These are phyloP conservation scores for Irpex lacteus DNA, from an alignment of 1,284 basidiomycete species.

Conservation along the genomic window DNA sequence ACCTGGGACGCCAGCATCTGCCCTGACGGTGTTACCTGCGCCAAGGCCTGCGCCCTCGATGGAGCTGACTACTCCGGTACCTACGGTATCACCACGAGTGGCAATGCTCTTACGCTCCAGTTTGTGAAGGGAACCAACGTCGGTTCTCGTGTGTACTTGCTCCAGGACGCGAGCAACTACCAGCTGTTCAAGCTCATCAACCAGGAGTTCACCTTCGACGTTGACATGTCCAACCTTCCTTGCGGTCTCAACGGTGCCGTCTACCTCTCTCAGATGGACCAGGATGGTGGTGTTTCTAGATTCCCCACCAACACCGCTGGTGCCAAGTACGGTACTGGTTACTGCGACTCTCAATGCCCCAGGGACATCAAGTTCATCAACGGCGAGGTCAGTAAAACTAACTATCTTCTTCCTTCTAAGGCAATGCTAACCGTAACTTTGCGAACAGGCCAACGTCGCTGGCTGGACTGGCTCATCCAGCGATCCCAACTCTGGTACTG, in stretches of 20 bases:
- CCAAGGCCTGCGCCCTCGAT: constrained; percentile 51
- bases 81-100: constrained; percentile 42
- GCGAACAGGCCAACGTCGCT: constrained; percentile 43
- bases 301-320: constrained; percentile 45
- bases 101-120: constrained; percentile 47
- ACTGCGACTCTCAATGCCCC: constrained; percentile 50
- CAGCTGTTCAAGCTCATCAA: constrained; percentile 52
- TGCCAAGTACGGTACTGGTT: constrained; percentile 53
- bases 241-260: constrained; percentile 55
- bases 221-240: constrained; percentile 52
- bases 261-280: constrained; percentile 40
- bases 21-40: constrained; percentile 34
- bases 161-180: constrained; percentile 43
- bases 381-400: constrained; percentile 33
- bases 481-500: constrained; percentile 43
- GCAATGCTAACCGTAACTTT: constrained; percentile 22
- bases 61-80: constrained; percentile 51
- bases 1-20: constrained; percentile 34
- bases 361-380: constrained; percentile 53
- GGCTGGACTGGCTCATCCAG: constrained; percentile 39
- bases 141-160: constrained; percentile 57
- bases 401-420: not conserved
- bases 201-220: constrained; percentile 57
- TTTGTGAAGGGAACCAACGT: constrained; percentile 51
- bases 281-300: constrained; percentile 36